Conservation (phyloP, 495 filamentous ascomycete species). For the Aspergillus wentii region DNA sequence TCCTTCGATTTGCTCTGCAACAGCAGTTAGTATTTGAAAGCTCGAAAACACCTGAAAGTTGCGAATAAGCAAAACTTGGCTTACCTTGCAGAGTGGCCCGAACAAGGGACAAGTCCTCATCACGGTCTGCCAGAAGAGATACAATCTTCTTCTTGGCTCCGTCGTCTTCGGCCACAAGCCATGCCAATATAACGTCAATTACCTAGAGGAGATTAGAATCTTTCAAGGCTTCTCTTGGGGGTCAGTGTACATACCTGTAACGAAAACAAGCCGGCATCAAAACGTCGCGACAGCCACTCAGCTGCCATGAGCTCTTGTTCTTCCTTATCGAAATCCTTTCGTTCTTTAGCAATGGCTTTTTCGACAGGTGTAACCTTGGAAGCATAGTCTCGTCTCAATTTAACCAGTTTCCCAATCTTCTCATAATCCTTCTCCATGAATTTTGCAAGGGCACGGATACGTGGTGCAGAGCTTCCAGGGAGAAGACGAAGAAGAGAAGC, state of each 20-base stretch:
- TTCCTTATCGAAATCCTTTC: slow-evolving; percentile 35
- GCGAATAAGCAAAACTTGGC: slow-evolving; percentile 5
- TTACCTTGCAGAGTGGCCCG: slow-evolving; percentile 64
- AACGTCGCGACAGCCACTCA: slow-evolving; percentile 76
- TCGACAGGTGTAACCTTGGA: slow-evolving; percentile 62
- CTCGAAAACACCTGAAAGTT: too few relatives aligned
- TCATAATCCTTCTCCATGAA: slow-evolving; percentile 95
- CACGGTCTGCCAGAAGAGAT: slow-evolving; percentile 59
- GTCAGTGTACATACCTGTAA: slow-evolving; percentile 52
- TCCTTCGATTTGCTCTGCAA: slow-evolving; percentile 58
- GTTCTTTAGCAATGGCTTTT: slow-evolving; percentile 57
- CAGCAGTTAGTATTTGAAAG: slow-evolving; percentile 13
- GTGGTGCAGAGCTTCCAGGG: slow-evolving; percentile 69
- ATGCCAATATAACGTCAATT: slow-evolving; percentile 83
- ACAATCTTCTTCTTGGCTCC: slow-evolving; percentile 66
- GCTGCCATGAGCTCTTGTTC: slow-evolving; percentile 63
- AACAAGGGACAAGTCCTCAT: slow-evolving; percentile 59
- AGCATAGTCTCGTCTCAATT: slow-evolving; percentile 67
- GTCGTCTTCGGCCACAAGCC: slow-evolving; percentile 88
- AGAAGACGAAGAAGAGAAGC: slow-evolving; percentile 75
- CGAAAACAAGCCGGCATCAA: slow-evolving; percentile 83
- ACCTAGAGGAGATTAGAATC: slow-evolving; percentile 42
- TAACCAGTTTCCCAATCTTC: slow-evolving; percentile 66
- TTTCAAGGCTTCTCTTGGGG: too few relatives aligned
- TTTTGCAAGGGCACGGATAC: slow-evolving; percentile 84